Evolutionary conservation across 2,329 filamentous ascomycete species (phyloP), one percentile per base, ranked within the genome.

Genomic region (Aureobasidium sp.): DNA sequence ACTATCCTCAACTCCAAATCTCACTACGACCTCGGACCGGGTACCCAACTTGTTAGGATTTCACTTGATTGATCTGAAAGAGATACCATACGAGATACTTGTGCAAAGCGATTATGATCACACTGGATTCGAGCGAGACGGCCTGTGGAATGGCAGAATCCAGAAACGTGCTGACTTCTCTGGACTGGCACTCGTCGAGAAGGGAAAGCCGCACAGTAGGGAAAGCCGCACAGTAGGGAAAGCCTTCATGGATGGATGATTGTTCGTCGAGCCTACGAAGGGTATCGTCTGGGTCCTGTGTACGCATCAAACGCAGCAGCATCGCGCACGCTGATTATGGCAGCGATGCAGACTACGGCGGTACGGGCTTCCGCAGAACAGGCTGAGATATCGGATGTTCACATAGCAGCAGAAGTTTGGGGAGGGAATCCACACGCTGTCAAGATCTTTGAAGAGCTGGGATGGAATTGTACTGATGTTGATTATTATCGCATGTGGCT

Each of bases 281-380:
- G 74, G 2, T 68, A 69, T 47, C 66, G 73, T 1, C 64, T 75
- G 49, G 73, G 74, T 0, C 74, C 74, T 7, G 54, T 76, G 9
- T 75, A 74, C 60, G 73, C 73, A 5, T 62, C 65, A 8, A 67
- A 66, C 21, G 53, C 63, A 29, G 45, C 63, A 1, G 63, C 67
- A 32, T 73, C 72, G 0, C 44, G 60, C 8, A 57, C 67, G 6
- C 65, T 73, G 3, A 65, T 75, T 6, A 62, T 61, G 4, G 63
- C 61, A 9, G 66, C 69, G 9, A 71, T 74, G 69, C 59, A 66
- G 36, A 41, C 66, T 10, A 62, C 63, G 16, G n/a, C 42, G 25
- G 3, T 44, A 10, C 8, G n/a, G 10, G 25, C 16, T 44, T 44
- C 42, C 5, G 10, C 3, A 42, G 15, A 42, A 21, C 6, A n/a